These are phyloP conservation scores for Termitomyces sp. DNA, from an alignment of 768 basidiomycete species.

Conservation along the genomic window DNA sequence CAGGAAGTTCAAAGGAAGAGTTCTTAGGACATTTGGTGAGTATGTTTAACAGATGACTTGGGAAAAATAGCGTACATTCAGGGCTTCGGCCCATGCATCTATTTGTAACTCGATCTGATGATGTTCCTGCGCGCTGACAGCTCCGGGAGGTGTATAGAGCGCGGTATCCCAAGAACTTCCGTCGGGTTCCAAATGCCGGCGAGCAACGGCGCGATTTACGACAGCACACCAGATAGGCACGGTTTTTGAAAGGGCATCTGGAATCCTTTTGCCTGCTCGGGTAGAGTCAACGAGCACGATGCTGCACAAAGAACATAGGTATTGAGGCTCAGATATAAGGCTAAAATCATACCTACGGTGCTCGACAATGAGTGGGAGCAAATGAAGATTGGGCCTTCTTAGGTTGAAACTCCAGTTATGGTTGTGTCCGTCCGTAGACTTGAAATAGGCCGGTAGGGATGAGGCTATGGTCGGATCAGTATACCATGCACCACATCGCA, in stretches of 20 bases:
- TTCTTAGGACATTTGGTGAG: constrained; percentile 29
- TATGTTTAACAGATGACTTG: not conserved
- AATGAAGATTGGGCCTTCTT: constrained; percentile 76
- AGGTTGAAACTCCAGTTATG: constrained; percentile 84
- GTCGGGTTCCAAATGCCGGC: constrained; percentile 23
- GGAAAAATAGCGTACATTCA: constrained; percentile 43
- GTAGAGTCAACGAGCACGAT: constrained; percentile 90
- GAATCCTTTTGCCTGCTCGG: constrained; percentile 86
- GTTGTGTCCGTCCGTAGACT: constrained; percentile 86
- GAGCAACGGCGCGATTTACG: constrained; percentile 59
- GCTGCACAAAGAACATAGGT: constrained; percentile 31
- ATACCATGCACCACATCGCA: constrained; percentile 95
- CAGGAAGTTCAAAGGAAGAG: constrained; percentile 67
- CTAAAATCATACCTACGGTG: constrained; percentile 49
- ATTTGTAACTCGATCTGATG: constrained; percentile 65
- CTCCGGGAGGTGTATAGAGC: constrained; percentile 67
- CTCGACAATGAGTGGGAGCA: constrained; percentile 52
- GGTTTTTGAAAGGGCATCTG: constrained; percentile 91
- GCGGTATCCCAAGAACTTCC: constrained; percentile 43
- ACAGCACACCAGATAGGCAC: constrained; percentile 94
- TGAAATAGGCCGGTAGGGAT: constrained; percentile 69
- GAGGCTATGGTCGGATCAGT: constrained; percentile 55
- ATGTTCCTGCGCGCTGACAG: constrained; percentile 73
- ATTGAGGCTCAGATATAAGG: not conserved
- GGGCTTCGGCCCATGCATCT: constrained; percentile 60